Evolutionary conservation across 2,329 filamentous ascomycete species (phyloP), one percentile per base, ranked within the genome.

Genomic region (Chaetomium sp.): DNA sequence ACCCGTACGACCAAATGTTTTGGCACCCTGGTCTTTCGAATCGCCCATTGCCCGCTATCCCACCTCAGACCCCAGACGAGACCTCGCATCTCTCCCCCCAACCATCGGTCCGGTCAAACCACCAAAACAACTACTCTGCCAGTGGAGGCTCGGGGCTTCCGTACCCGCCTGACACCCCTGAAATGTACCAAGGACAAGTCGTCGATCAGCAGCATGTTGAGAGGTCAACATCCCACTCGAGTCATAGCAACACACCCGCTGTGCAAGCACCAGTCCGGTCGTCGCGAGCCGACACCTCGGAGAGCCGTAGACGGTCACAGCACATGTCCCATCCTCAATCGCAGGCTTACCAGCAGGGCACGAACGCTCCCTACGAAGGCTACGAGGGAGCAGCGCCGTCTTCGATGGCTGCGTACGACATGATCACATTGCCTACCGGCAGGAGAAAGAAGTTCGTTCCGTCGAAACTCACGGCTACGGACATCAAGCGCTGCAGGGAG

Each of bases 271-370:
- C 94, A n/a, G 86, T 89, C 41, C 83, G 94, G 56, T 96, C 19
- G 19, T 27, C 94, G 38, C 91, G 95, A 71, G 99, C 94, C 7
- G 94, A 99, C 73, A 91, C 91, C 41, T 88, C 95, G 41, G 86
- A 86, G 60, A 81, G 85, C 64, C 76, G 82, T 41, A 80, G 77
- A 64, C 77, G 76, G 54, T 68, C 70, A 10, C 59, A 67, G 55
- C 69, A 81, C 66, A 70, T 75, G 69, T 78, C 80, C 61, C 77
- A 79, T 62, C 77, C 82, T 60, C 76, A 79, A 52, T 79, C 79
- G 47, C 69, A 80, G 34, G 69, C 76, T 7, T 70, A 74, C 43
- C 77, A 81, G 47, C 77, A 81, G 46, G 76, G 74, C n/a, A 66
- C 75, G 10, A n/a, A 75, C n/a, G 11, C 46, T 27, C 70, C 74